Evolutionary conservation across 1,284 basidiomycete genomes (phyloP), one percentile per base, ranked within the genome.

Genomic region (Anthracocystis walkeri): DNA sequence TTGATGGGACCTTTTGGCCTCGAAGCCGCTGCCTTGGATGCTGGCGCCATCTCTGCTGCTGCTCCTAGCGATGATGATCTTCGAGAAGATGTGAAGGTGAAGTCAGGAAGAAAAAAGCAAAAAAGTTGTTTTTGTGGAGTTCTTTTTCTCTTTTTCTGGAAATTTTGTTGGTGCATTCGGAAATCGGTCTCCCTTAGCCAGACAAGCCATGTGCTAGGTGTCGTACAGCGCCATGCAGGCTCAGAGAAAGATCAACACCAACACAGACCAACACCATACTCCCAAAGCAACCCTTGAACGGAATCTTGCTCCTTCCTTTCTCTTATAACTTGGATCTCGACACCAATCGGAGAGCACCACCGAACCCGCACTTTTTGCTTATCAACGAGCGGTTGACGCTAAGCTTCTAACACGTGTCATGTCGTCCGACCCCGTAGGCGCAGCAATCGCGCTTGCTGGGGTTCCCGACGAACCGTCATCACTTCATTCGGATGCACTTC

Each of bases 361-460:
- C 35, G 4, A 2, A 11, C 2, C 12, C 35, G 12, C 33, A 33
- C 33, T 10, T 8, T 33, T 33, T 12, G 33, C 33, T 33, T 2
- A 33, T 33, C 33, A 10, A 33, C 33, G 7, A 33, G 33, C 11
- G 6, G 33, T 33, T 25, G 18, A 38, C 14, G 16, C 33, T 10
- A 42, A 51, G 20, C 50, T 44, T 25, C 16, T 35, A 4, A 21
- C 29, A 31, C 52, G 29, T 16, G 23, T 23, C 64, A 77, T 78
- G 77, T 66, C 77, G 51, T 64, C 67, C 49, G 78, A 78, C 62
- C 78, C 78, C 10, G 78, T 80, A 12, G 76, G 66, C 44, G 73
- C 77, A 7, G 78, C 78, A 2, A 80, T 80, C 27, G 78, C 77
- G 40, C 58, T 66, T 31, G 73, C 61, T 59, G 74, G 76, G 1